Evolutionary conservation across 352 stramenopile genomes (phyloP).

Genomic region (Pythium myriotylum): DNA sequence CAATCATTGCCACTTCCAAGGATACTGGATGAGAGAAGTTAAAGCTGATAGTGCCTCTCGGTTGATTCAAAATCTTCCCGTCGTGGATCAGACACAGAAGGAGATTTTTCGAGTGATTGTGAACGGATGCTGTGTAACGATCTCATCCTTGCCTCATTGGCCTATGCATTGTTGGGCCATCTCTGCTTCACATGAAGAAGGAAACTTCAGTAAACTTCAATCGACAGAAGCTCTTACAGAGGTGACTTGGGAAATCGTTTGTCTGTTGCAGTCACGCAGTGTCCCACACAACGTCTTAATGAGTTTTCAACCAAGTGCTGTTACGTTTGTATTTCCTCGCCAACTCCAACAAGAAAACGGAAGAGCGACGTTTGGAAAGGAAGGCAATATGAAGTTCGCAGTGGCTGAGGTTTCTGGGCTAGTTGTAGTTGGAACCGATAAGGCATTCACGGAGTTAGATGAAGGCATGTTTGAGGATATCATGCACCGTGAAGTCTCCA

Average conservation of each 20-base stretch:
- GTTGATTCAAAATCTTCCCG: constrained; percentile 35
- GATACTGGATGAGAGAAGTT: constrained; percentile 47
- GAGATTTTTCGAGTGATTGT: constrained; percentile 27
- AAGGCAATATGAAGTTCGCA: constrained; percentile 44
- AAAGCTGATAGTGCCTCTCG: not conserved
- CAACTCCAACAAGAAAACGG: constrained; percentile 58
- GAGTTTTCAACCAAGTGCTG: constrained; percentile 4
- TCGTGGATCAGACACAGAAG: constrained; percentile 39
- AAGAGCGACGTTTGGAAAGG: constrained; percentile 5
- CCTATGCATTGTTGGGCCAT: constrained; percentile 49
- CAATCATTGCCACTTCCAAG: constrained; percentile 78
- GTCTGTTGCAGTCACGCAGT: constrained; percentile 35
- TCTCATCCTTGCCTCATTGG: constrained; percentile 45
- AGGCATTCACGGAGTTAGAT: constrained; percentile 34
- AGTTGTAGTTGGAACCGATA: constrained; percentile 41
- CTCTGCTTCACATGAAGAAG: not conserved
- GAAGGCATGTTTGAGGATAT: constrained; percentile 47
- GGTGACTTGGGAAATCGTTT: constrained; percentile 42
- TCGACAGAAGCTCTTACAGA: not conserved
- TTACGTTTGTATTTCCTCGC: constrained; percentile 62
- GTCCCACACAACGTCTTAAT: constrained; percentile 70
- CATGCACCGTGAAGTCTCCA: constrained; percentile 48
- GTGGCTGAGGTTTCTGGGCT: constrained; percentile 67
- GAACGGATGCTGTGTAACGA: constrained; percentile 3
- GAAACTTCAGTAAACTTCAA: not conserved